Percentiles rank a stretch among this genome's conserved stretches.
phyloP scores from a whole-genome alignment of 2,329 filamentous ascomycete genomes.

The Ophiostoma ips region DNA sequence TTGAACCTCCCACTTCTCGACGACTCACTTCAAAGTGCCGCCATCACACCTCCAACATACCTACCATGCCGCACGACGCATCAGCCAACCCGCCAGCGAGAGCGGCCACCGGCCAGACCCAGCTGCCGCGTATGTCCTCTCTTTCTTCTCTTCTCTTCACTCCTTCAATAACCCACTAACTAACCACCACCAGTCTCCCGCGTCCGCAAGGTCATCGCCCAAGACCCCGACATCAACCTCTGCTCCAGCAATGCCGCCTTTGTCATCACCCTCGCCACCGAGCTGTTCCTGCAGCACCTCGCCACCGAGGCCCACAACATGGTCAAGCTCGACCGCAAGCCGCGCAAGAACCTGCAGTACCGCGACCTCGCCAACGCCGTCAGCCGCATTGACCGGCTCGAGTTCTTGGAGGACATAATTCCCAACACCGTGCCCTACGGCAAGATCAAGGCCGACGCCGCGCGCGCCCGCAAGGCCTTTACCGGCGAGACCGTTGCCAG shows the following conservation, averaged over 20 bases:
- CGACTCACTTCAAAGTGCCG: too few relatives aligned
- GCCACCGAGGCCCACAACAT: constrained; percentile 75
- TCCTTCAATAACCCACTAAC: background rate
- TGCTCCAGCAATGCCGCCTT: constrained; percentile 93
- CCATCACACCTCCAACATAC: background rate
- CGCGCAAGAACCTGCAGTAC: constrained; percentile 88
- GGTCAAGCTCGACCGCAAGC: constrained; percentile 82
- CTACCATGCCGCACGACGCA: constrained; percentile 77
- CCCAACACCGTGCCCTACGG: constrained; percentile 75
- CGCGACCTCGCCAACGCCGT: constrained; percentile 83
- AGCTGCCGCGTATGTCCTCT: constrained; percentile 60
- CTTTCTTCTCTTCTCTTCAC: background rate
- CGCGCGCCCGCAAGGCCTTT: constrained; percentile 9
- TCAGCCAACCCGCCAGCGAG: constrained; percentile 68
- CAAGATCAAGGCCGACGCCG: constrained; percentile 54
- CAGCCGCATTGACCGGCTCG: constrained; percentile 77
- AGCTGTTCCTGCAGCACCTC: constrained; percentile 92
- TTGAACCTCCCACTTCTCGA: too few relatives aligned
- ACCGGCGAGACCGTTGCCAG: background rate
- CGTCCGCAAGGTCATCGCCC: constrained; percentile 87
- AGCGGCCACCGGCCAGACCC: constrained; percentile 72
- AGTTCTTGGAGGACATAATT: constrained; percentile 85
- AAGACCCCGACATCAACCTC: constrained; percentile 71
- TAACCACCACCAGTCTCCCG: constrained; percentile 71
- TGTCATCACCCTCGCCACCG: constrained; percentile 82